Conservation (phyloP, 2,329 filamentous ascomycete species). For the Pyrenochaeta sp. region DNA sequence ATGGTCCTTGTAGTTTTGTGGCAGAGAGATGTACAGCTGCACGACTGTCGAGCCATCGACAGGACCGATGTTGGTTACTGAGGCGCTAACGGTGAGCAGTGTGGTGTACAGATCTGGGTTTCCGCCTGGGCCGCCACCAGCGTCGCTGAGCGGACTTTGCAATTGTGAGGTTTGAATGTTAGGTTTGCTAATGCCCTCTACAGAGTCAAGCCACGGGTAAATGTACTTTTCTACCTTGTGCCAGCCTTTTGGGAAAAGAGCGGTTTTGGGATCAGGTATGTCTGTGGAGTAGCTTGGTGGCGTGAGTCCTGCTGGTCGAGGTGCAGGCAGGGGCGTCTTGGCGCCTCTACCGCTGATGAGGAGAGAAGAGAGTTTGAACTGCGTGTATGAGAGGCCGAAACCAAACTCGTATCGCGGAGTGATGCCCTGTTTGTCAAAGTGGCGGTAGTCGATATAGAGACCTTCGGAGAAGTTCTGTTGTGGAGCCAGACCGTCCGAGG, state of each 20-base stretch:
- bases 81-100: conserved; percentile 61
- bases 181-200: conserved; percentile 58
- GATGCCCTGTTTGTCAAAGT: conserved; percentile 81
- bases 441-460: conserved; percentile 87
- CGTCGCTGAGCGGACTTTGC: conserved; percentile 63
- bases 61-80: conserved; percentile 70
- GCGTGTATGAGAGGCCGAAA: conserved; percentile 83
- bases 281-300: conserved; percentile 60
- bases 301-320: conserved; percentile 45
- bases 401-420: conserved; percentile 86
- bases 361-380: conserved; percentile 68
- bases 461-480: conserved; percentile 87
- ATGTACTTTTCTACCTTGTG: conserved; percentile 73
- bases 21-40: conserved; percentile 65
- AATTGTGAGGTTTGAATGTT: conserved; percentile 64
- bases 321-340: conserved; percentile 52
- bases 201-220: conserved; percentile 72
- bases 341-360: conserved; percentile 55
- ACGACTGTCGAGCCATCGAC: conserved; percentile 62
- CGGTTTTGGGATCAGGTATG: conserved; percentile 64
- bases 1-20: conserved; percentile 52
- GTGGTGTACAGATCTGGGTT: conserved; percentile 72
- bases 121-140: conserved; percentile 74
- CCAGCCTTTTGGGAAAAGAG: conserved; percentile 69
- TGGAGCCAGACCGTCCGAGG: conserved; percentile 65